A percentile compares a stretch with the other conserved stretches of the same genome.
Conservation (phyloP, 2,329 filamentous ascomycete genomes). For the Colletotrichum somersetense region DNA sequence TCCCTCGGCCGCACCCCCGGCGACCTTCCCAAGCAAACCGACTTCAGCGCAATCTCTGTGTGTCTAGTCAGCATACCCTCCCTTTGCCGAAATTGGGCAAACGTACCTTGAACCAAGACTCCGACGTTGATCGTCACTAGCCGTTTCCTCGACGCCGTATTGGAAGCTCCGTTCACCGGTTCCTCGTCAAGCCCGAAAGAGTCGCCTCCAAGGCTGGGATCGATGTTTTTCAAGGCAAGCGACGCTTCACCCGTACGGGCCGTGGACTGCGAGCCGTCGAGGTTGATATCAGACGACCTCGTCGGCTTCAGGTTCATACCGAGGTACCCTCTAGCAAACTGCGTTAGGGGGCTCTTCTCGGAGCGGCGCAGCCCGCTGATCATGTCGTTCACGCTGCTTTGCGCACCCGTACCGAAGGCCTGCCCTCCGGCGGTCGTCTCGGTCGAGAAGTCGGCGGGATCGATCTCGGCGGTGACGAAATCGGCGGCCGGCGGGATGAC, state of each 20-base stretch:
- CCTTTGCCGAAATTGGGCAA: neutral
- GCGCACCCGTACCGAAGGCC: neutral
- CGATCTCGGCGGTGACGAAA: slow-evolving; percentile 70
- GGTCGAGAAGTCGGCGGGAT: slow-evolving; percentile 54
- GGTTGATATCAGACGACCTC: neutral
- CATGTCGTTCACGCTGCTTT: slow-evolving; percentile 6
- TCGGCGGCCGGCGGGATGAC: slow-evolving; percentile 71
- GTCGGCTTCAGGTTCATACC: neutral
- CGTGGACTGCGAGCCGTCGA: slow-evolving; percentile 4
- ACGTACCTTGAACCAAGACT: slow-evolving; percentile 49
- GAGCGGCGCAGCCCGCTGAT: neutral
- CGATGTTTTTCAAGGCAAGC: neutral
- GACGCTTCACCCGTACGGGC: neutral
- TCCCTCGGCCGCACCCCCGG: slow-evolving; percentile 56
- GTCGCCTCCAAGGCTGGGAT: slow-evolving; percentile 22
- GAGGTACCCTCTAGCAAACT: neutral
- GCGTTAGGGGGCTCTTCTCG: neutral
- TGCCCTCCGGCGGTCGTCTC: neutral
- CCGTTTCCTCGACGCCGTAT: slow-evolving; percentile 46
- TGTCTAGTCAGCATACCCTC: neutral
- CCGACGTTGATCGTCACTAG: slow-evolving; percentile 53
- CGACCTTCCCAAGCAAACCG: slow-evolving; percentile 55
- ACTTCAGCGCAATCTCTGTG: slow-evolving; percentile 52
- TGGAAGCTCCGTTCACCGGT: neutral
- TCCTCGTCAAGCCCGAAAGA: neutral